phyloP scores from a whole-genome alignment of 2,329 filamentous ascomycete species.

The Hymenoscyphus scutula region DNA sequence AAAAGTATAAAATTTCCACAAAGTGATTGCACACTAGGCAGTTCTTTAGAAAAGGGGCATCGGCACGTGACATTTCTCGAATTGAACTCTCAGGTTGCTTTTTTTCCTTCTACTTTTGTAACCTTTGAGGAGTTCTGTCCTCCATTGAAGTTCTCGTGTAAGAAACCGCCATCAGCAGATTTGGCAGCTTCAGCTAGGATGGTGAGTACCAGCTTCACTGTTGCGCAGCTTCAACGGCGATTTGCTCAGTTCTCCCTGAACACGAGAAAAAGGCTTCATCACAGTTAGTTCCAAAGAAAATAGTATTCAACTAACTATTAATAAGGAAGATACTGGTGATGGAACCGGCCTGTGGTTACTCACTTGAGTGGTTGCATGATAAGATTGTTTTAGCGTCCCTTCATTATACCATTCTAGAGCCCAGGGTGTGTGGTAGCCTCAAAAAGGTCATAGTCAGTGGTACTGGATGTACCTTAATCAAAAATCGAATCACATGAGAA shows the following conservation, averaged over 20 bases:
- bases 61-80: neutral
- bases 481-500: constrained; percentile 31
- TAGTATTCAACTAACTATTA: too few relatives aligned
- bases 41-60: too few relatives aligned
- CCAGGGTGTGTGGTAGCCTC: neutral
- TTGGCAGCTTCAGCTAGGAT: neutral
- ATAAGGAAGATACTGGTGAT: too few relatives aligned
- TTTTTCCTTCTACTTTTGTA: neutral
- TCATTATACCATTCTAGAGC: constrained; percentile 34
- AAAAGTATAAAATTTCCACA: too few relatives aligned
- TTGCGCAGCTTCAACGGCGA: neutral
- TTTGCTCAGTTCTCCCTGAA: neutral
- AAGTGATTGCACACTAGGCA: too few relatives aligned
- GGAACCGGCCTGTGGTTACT: constrained; percentile 13
- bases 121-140: neutral
- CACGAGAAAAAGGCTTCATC: neutral
- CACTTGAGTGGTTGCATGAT: neutral
- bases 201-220: neutral
- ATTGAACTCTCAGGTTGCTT: neutral
- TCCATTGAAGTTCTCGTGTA: neutral
- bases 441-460: too few relatives aligned
- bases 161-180: neutral
- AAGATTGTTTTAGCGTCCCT: constrained; percentile 23
- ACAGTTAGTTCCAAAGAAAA: neutral
- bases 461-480: constrained; percentile 11